These are phyloP conservation scores for Blastobotrys arbuscula DNA, from an alignment of 1,139 yeast genomes.

Conservation along the genomic window DNA sequence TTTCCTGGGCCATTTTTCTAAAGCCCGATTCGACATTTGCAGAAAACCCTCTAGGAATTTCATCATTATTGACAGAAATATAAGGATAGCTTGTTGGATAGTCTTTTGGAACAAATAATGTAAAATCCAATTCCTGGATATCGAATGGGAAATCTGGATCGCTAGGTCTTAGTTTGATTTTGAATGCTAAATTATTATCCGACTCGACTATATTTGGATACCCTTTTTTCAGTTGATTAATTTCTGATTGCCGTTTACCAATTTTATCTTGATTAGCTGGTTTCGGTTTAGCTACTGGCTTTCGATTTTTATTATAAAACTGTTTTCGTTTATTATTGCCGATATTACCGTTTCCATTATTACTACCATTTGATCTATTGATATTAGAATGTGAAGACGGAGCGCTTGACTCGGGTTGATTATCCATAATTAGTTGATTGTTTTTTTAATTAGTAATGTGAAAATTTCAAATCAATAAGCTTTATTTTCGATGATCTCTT, in stretches of 20 bases:
- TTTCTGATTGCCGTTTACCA: slow-evolving; percentile 14
- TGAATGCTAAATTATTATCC: slow-evolving; percentile 14
- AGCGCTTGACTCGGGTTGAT: no score
- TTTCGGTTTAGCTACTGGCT: slow-evolving; percentile 20
- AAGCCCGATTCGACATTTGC: slow-evolving; percentile 64
- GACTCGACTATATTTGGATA: slow-evolving; percentile 10
- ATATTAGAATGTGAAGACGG: no score
- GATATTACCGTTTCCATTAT: neutral
- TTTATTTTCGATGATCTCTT: no score
- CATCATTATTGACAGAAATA: slow-evolving; percentile 50
- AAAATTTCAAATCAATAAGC: no score
- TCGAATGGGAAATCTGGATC: slow-evolving; percentile 77
- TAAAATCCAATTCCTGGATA: slow-evolving; percentile 45
- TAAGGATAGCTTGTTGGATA: slow-evolving; percentile 44
- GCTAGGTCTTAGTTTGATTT: slow-evolving; percentile 42
- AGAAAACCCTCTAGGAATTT: slow-evolving; percentile 68
- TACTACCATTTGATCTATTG: neutral
- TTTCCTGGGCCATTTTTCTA: slow-evolving; percentile 42
- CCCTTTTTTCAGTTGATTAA: slow-evolving; percentile 13
- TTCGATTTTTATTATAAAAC: neutral
- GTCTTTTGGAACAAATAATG: slow-evolving; percentile 48
- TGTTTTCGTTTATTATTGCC: neutral
- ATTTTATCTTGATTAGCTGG: slow-evolving; percentile 17
- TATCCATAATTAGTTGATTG: no score
- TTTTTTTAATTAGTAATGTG: no score